Evolutionary conservation across 495 filamentous ascomycete genomes (phyloP).

Genomic region (Neurospora sp.): DNA sequence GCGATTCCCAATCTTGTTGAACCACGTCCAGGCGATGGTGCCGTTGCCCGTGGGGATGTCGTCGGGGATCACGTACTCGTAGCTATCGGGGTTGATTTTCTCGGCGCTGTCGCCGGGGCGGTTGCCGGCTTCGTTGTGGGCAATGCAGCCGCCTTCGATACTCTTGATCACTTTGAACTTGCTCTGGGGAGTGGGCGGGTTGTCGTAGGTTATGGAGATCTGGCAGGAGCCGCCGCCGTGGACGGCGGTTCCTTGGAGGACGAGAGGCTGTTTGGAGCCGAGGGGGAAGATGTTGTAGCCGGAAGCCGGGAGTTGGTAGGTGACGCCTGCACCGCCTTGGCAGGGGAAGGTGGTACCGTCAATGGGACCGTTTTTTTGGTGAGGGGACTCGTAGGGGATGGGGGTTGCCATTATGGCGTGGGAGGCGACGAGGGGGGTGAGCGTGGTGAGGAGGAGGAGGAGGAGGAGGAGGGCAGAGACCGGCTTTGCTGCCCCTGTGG

Average conservation of each 20-base stretch:
- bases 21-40: constrained; percentile 80
- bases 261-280: constrained; percentile 42
- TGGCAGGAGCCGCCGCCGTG: constrained; percentile 87
- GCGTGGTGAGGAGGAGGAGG: background rate
- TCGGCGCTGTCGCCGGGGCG: constrained; percentile 16
- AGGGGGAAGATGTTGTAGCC: constrained; percentile 30
- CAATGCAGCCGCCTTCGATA: constrained; percentile 65
- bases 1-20: constrained; percentile 74
- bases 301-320: constrained; percentile 12
- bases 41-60: constrained; percentile 48
- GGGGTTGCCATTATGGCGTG: constrained; percentile 20
- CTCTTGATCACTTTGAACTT: constrained; percentile 69
- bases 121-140: constrained; percentile 32
- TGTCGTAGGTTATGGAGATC: constrained; percentile 66
- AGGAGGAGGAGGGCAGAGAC: background rate
- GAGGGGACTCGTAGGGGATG: constrained; percentile 2
- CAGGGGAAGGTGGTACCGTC: constrained; percentile 62
- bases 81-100: constrained; percentile 7
- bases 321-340: constrained; percentile 31
- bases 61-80: constrained; percentile 44
- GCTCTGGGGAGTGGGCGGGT: constrained; percentile 32
- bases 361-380: constrained; percentile 13
- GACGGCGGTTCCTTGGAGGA: constrained; percentile 51
- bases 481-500: background rate
- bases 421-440: constrained; percentile 3